Conservation (phyloP, 2,329 filamentous ascomycete genomes). For the Aspergillus cejpii region DNA sequence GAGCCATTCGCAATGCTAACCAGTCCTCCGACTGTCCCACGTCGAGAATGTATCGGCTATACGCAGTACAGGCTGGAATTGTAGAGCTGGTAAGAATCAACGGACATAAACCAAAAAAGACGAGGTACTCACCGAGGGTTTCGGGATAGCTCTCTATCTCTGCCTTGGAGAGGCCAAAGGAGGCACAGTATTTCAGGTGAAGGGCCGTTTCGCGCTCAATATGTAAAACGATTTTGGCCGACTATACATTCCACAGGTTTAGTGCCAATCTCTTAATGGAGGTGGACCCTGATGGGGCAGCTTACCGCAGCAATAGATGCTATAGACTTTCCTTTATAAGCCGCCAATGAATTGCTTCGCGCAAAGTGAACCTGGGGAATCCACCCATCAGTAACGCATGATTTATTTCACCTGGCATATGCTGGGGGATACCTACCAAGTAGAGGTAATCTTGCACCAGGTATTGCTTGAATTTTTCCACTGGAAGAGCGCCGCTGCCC, state of each 20-base stretch:
- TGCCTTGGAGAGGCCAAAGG: constrained; percentile 67
- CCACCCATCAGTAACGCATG: constrained; percentile 2
- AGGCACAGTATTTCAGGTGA: constrained; percentile 74
- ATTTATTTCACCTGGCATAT: background rate
- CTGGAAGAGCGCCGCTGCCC: constrained; percentile 65
- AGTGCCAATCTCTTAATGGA: background rate
- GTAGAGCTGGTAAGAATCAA: constrained; percentile 7
- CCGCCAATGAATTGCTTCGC: constrained; percentile 73
- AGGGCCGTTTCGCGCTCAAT: constrained; percentile 73
- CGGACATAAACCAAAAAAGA: background rate
- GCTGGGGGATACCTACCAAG: constrained; percentile 49
- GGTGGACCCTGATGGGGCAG: constrained; percentile 1
- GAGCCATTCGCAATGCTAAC: constrained; percentile 74
- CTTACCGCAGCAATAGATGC: constrained; percentile 64
- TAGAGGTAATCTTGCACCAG: constrained; percentile 91
- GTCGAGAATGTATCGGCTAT: constrained; percentile 81
- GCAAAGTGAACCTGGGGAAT: constrained; percentile 68
- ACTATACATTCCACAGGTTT: constrained; percentile 35
- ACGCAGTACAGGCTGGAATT: constrained; percentile 65
- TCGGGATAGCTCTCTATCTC: constrained; percentile 70
- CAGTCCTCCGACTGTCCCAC: constrained; percentile 82
- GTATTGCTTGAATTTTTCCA: constrained; percentile 78
- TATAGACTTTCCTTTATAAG: constrained; percentile 74
- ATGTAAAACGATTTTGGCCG: constrained; percentile 65
- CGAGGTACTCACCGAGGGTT: constrained; percentile 54